phyloP scores from a whole-genome alignment of 106 monocot species.

The Gastrodia elata region DNA sequence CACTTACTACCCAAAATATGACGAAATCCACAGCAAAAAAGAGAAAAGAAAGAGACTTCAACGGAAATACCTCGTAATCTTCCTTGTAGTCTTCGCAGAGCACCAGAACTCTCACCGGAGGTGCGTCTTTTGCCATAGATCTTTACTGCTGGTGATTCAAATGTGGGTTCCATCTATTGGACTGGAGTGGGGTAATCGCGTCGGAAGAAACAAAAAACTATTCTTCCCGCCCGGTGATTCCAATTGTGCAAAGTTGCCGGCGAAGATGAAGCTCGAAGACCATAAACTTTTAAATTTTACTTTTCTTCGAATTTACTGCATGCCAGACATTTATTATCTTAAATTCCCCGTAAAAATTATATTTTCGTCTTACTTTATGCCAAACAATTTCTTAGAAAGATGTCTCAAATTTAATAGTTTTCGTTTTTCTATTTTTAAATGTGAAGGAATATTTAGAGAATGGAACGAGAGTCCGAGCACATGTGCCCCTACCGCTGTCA shows the following conservation, averaged over 20 bases:
- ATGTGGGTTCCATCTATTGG: too few species aligned
- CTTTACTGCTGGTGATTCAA: too few species aligned
- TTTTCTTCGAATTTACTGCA: too few species aligned
- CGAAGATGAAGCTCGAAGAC: too few species aligned
- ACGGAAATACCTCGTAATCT: slow-evolving; percentile 16
- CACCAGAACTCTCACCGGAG: slow-evolving; percentile 6
- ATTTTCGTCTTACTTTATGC: too few species aligned
- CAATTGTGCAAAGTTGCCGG: too few species aligned
- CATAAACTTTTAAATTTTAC: too few species aligned
- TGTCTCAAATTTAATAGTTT: background rate
- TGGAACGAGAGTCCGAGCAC: slow-evolving; percentile 76
- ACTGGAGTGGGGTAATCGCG: too few species aligned
- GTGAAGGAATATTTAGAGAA: slow-evolving; percentile 68
- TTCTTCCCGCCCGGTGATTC: too few species aligned
- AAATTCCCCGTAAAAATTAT: too few species aligned
- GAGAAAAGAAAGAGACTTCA: background rate
- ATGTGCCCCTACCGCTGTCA: slow-evolving; percentile 83
- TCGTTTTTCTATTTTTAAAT: background rate
- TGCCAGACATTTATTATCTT: too few species aligned
- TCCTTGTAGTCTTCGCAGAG: slow-evolving; percentile 17
- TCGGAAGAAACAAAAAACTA: too few species aligned
- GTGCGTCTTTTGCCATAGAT: background rate
- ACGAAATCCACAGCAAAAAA: background rate
- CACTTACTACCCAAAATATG: background rate
- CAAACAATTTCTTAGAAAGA: background rate